Conservation (phyloP, 2,329 filamentous ascomycete genomes). For the Penicillium glabrum region DNA sequence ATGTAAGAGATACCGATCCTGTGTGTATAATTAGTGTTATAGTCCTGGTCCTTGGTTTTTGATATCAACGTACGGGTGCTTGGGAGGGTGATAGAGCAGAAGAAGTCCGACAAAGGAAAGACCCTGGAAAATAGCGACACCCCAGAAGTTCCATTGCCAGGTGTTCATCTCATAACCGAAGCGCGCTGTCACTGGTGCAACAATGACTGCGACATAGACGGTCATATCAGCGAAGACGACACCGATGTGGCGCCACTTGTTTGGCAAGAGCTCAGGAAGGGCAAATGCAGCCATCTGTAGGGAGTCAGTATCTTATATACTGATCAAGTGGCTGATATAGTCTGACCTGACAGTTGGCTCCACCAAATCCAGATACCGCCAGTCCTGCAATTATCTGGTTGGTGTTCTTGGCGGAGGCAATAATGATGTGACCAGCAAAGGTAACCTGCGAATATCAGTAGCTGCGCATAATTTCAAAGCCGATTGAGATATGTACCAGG, state of each 20-base stretch:
- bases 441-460: conserved; percentile 19
- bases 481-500: conserved; percentile 18
- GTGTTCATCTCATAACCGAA: conserved; percentile 39
- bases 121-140: conserved; percentile 43
- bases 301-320: no score
- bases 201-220: conserved; percentile 47
- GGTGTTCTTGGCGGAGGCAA: conserved; percentile 41
- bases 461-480: no score
- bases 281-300: conserved; percentile 43
- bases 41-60: conserved; percentile 14
- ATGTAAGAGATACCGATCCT: conserved; percentile 37
- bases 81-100: conserved; percentile 43
- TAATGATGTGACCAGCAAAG: conserved; percentile 41
- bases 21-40: conserved; percentile 13
- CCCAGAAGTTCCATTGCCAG: conserved; percentile 51
- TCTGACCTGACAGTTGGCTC: conserved; percentile 43
- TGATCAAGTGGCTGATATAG: neutral
- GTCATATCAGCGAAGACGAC: conserved; percentile 46
- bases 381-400: conserved; percentile 42
- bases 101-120: conserved; percentile 47
- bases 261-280: conserved; percentile 50
- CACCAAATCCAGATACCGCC: conserved; percentile 47
- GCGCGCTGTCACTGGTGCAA: conserved; percentile 48
- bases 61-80: conserved; percentile 37
- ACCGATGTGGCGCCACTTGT: conserved; percentile 50